A percentile compares a stretch with the other conserved stretches of the same genome.
phyloP scores from a whole-genome alignment of 768 basidiomycete species.

The Amanita phalloides region DNA sequence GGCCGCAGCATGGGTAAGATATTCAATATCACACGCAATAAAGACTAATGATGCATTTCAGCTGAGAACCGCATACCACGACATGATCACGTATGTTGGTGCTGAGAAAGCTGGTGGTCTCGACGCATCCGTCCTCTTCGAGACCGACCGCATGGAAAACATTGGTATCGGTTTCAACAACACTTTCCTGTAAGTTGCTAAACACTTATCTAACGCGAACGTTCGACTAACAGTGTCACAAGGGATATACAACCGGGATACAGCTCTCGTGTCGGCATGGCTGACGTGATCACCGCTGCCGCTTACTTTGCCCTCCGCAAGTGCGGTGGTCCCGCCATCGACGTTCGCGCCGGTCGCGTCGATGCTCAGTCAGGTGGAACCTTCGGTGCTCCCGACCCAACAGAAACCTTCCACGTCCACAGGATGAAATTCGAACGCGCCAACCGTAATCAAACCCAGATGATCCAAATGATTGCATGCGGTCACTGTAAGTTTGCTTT shows the following conservation, averaged over 20 bases:
- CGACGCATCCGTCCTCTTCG: conserved; percentile 20
- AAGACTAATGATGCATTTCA: neutral
- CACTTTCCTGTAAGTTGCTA: neutral
- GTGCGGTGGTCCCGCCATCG: conserved; percentile 23
- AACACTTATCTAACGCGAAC: no score
- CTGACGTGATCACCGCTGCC: conserved; percentile 22
- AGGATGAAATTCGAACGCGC: conserved; percentile 16
- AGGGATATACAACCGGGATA: conserved; percentile 1
- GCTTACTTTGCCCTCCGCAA: conserved; percentile 15
- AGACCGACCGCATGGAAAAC: conserved; percentile 16
- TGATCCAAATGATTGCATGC: conserved; percentile 23
- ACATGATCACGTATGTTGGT: conserved; percentile 16
- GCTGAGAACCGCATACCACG: conserved; percentile 11
- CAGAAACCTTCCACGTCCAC: conserved; percentile 13
- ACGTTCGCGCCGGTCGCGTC: conserved; percentile 20
- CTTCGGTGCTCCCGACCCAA: conserved; percentile 20
- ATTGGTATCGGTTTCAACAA: conserved; percentile 2
- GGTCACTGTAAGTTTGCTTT: conserved; percentile 14
- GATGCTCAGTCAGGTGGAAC: conserved; percentile 20
- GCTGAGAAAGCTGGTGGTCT: conserved; percentile 16
- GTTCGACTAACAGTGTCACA: neutral
- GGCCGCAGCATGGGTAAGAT: conserved; percentile 1
- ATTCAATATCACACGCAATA: neutral
- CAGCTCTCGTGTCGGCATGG: conserved; percentile 10
- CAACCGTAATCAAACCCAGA: conserved; percentile 19